A percentile compares a stretch with the other conserved stretches of the same genome.
These are phyloP conservation scores for Diplosphaera chodatii DNA, from an alignment of 139 green algal genomes.

Conservation along the genomic window DNA sequence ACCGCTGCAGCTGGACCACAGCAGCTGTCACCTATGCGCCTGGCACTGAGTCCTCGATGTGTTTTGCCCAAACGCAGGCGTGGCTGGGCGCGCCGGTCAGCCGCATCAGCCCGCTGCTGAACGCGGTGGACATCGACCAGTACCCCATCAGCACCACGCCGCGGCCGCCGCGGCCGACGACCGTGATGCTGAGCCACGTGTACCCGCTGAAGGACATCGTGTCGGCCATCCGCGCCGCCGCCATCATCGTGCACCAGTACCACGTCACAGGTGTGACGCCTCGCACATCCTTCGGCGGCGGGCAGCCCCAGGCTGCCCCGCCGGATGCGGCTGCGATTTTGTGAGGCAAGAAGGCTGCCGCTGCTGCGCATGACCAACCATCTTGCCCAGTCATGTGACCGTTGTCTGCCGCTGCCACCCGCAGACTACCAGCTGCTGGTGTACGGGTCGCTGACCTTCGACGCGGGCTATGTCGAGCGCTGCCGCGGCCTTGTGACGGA, in stretches of 20 bases:
- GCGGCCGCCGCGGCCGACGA: constrained; percentile 1
- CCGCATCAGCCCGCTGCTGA: no score
- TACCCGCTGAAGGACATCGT: constrained; percentile 16
- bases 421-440: constrained; percentile 14
- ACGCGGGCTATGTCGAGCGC: constrained; percentile 5
- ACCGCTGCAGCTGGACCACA: no score
- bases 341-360: no score
- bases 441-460: constrained; percentile 6
- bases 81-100: no score
- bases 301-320: no score
- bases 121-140: neutral
- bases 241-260: constrained; percentile 10
- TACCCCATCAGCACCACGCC: neutral
- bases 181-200: constrained; percentile 12
- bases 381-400: no score
- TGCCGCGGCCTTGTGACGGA: constrained; percentile 6
- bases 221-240: constrained; percentile 11
- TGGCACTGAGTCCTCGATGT: no score
- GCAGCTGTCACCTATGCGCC: no score
- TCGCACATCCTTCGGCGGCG: no score
- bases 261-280: constrained; percentile 10
- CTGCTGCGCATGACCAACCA: no score
- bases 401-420: neutral
- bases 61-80: no score
- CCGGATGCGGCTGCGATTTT: no score